Evolutionary conservation across 2,329 filamentous ascomycete genomes (phyloP), one percentile per base, ranked within the genome.

Genomic region (Pseudonectria buxi): DNA sequence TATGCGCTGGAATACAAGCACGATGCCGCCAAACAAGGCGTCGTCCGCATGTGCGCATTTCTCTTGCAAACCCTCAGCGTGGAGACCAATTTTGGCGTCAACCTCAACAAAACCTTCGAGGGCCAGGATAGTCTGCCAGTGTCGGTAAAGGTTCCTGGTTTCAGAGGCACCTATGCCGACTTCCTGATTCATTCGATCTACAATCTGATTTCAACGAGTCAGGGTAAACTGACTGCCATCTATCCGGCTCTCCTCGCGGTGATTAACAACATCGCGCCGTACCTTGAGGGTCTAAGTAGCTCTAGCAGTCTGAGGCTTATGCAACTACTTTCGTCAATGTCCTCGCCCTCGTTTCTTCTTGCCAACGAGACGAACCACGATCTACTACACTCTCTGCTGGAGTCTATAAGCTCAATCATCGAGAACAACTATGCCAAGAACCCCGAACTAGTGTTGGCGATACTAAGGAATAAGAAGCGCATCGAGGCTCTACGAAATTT

Each of bases 11-110:
- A 95, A 56, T 84, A 92, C 59, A 88, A 87, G 55, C 76, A 79
- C 28, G 90, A 96, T 54, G 68, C 83, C 14, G 80, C 88, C 2
- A 94, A 90, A 58, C 89, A 95, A 59, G 92, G 92, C 1, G 73
- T 95, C 2, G 86, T 96, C 16, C 78, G 92, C 36, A 95, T 96
- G 88, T 95, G 92, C 61, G 82, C 94, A n/a, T 96, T 98, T 58
- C 74, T 96, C 28, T 66, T 98, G 27, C 92, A 98, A 62, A 96
- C 92, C 0, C 67, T 98, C 54, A 96, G 90, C 53, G 88, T 94
- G 3, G 92, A 96, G 62, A 76, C 83, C 37, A 88, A 84, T 44
- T 96, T 96, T 61, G 90, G 88, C 22, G 77, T 83, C 54, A 90
- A 87, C 50, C 70, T 98, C 33, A 96, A 95, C 63, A 89, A 87